phyloP scores from a whole-genome alignment of 306 rosid species.

The Malus orientalis region DNA sequence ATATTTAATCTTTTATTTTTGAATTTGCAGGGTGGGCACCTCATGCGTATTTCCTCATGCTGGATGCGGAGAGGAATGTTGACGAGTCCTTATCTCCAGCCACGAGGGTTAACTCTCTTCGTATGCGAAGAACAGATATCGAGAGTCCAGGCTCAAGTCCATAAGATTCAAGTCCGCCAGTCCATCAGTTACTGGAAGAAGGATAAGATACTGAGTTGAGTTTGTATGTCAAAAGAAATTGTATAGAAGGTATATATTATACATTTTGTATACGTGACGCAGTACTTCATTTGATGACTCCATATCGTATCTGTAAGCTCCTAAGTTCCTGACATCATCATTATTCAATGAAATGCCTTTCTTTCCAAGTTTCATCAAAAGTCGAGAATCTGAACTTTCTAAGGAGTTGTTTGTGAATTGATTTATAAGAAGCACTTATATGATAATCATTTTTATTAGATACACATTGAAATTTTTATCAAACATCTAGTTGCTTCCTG shows the following conservation, averaged over 20 bases:
- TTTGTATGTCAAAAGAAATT: not conserved
- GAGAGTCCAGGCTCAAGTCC: not conserved
- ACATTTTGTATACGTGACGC: not conserved
- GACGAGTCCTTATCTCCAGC: not conserved
- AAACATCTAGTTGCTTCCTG: not conserved
- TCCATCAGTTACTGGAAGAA: not conserved
- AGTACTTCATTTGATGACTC: not conserved
- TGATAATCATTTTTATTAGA: not conserved
- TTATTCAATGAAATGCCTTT: not conserved
- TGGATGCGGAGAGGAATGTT: slow-evolving; percentile 8
- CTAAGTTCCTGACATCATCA: not conserved
- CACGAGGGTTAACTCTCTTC: not conserved
- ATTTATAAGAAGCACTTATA: not conserved
- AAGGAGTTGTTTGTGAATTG: not conserved
- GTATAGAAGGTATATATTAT: not conserved
- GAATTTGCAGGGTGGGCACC: slow-evolving; percentile 51
- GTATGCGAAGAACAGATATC: not conserved
- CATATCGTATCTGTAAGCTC: not conserved
- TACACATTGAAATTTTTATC: not conserved
- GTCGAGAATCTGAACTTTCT: not conserved
- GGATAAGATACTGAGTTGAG: not conserved
- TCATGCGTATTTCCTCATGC: slow-evolving; percentile 28
- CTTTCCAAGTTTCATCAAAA: not conserved
- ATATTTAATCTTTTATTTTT: not conserved
- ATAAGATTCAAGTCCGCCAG: not conserved